Percentiles rank a stretch among this genome's conserved stretches.
phyloP scores from a whole-genome alignment of 192 early-diverging fungal genomes.

The Podila horticola region DNA sequence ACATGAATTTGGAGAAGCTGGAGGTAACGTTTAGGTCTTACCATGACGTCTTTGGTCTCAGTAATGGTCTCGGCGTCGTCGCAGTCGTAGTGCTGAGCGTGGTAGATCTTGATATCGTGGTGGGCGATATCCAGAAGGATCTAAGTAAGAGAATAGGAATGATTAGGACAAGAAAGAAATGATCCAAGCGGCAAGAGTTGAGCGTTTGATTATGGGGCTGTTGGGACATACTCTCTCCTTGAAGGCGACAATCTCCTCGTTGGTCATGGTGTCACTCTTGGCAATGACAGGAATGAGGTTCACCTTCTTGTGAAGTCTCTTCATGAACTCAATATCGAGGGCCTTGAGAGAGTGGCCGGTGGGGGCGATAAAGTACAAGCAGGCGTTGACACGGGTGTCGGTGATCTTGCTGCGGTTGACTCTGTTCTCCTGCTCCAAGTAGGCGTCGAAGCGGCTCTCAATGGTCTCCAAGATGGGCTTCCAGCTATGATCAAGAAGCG shows the following conservation, averaged over 20 bases:
- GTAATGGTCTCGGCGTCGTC: constrained; percentile 86
- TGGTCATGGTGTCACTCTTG: constrained; percentile 91
- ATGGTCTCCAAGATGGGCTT: constrained; percentile 96
- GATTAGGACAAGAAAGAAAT: constrained; percentile 48
- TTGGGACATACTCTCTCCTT: constrained; percentile 72
- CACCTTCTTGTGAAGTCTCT: constrained; percentile 86
- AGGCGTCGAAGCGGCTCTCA: constrained; percentile 94
- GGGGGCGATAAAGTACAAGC: constrained; percentile 97
- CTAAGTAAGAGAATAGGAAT: constrained; percentile 28
- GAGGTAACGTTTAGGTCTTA: constrained; percentile 11
- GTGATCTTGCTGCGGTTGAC: constrained; percentile 89
- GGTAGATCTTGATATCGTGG: constrained; percentile 90
- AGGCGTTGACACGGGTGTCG: constrained; percentile 95
- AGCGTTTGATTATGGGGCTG: neutral
- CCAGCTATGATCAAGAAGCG: constrained; percentile 71
- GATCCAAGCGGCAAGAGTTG: neutral
- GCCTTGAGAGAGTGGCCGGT: constrained; percentile 93
- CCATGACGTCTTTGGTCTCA: constrained; percentile 85
- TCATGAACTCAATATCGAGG: constrained; percentile 97
- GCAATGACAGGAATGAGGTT: constrained; percentile 92
- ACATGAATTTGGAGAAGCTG: constrained; percentile 8
- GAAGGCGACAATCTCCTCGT: constrained; percentile 82
- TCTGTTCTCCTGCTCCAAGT: constrained; percentile 92
- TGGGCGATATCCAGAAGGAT: constrained; percentile 85
- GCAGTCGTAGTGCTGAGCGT: constrained; percentile 82